Percentiles rank a stretch among this genome's conserved stretches.
phyloP scores from a whole-genome alignment of 495 filamentous ascomycete species.

The Aspergillus haitiensis region DNA sequence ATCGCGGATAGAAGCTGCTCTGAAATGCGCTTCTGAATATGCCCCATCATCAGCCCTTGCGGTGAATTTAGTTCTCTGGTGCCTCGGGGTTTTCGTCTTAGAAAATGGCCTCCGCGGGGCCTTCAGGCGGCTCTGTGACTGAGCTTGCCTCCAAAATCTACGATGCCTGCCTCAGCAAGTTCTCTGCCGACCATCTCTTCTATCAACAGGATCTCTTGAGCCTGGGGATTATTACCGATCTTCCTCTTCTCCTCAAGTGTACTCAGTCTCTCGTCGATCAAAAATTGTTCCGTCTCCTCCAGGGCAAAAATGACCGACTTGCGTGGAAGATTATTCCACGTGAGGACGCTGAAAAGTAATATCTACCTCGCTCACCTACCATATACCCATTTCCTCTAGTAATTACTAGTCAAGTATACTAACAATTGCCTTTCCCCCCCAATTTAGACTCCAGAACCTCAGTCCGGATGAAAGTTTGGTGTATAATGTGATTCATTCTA shows the following conservation, averaged over 20 bases:
- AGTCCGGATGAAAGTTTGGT: slow-evolving; percentile 73
- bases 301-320: slow-evolving; percentile 52
- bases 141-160: slow-evolving; percentile 49
- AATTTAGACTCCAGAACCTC: slow-evolving; percentile 61
- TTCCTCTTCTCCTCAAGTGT: slow-evolving; percentile 57
- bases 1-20: slow-evolving; percentile 4
- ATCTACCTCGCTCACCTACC: neutral
- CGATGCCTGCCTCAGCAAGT: slow-evolving; percentile 42
- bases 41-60: slow-evolving; percentile 32
- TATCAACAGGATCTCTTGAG: slow-evolving; percentile 64
- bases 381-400: neutral
- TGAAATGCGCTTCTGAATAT: slow-evolving; percentile 29
- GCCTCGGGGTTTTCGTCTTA: slow-evolving; percentile 19
- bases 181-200: slow-evolving; percentile 55
- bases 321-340: slow-evolving; percentile 66
- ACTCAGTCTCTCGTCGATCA: slow-evolving; percentile 64
- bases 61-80: slow-evolving; percentile 22
- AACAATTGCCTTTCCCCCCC: slow-evolving; percentile 7
- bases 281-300: slow-evolving; percentile 63
- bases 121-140: slow-evolving; percentile 31
- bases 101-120: slow-evolving; percentile 39
- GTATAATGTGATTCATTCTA: slow-evolving; percentile 81
- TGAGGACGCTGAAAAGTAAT: slow-evolving; percentile 72
- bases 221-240: slow-evolving; percentile 61
- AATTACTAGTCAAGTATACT: neutral